Evolutionary conservation across 352 stramenopile genomes (phyloP).

Genomic region (Ochromonadaceae sp.): DNA sequence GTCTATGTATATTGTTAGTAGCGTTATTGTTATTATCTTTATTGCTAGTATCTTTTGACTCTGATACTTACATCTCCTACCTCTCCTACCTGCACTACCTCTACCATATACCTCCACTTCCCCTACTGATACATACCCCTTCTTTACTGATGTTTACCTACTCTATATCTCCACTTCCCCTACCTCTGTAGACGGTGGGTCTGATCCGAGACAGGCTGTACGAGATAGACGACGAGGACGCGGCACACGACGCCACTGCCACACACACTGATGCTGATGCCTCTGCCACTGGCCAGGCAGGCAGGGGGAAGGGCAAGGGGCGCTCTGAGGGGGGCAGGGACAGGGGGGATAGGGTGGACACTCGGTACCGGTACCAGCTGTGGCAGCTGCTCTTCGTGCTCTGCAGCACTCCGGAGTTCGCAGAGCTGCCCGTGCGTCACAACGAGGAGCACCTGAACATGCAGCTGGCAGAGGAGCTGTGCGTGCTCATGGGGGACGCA

Average conservation of each 20-base stretch:
- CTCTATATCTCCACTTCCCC: no score
- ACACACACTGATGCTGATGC: no score
- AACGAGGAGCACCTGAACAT: constrained; percentile 87
- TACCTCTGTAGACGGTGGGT: no score
- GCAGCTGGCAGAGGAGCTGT: constrained; percentile 47
- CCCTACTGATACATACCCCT: no score
- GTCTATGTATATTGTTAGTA: no score
- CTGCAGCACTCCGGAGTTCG: constrained; percentile 73
- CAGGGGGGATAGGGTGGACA: neutral
- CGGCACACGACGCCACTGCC: no score
- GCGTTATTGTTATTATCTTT: neutral
- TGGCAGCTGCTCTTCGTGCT: no score
- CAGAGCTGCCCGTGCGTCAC: constrained; percentile 85
- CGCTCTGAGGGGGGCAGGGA: neutral
- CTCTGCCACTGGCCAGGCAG: no score
- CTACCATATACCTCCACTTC: no score
- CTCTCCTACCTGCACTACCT: constrained; percentile 18
- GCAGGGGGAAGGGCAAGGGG: no score
- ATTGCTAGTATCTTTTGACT: neutral
- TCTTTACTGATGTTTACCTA: no score
- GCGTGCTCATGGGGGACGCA: constrained; percentile 44
- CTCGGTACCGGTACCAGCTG: no score
- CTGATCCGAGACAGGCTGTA: constrained; percentile 27
- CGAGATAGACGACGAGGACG: constrained; percentile 37
- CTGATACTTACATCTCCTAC: neutral